A percentile compares a stretch with the other conserved stretches of the same genome.
Evolutionary conservation across 768 basidiomycete species (phyloP).

Genomic region (Pulveroboletus frians): DNA sequence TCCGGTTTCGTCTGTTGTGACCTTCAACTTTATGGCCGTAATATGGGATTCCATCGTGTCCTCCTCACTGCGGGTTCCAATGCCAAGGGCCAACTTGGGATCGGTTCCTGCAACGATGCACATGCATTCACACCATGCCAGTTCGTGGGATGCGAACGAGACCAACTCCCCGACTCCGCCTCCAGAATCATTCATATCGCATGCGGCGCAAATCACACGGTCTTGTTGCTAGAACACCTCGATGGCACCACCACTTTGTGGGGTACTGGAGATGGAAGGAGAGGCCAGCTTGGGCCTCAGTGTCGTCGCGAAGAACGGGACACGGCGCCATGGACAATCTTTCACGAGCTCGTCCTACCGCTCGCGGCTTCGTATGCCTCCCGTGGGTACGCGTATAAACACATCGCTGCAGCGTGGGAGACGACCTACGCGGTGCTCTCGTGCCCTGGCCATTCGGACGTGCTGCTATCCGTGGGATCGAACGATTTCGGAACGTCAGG

Average conservation of each 20-base stretch:
- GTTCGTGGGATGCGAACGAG: constrained; percentile 24
- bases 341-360: constrained; percentile 44
- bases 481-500: constrained; percentile 85
- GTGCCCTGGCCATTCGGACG: constrained; percentile 37
- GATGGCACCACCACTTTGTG: constrained; percentile 46
- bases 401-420: constrained; percentile 75
- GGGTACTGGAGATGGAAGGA: constrained; percentile 68
- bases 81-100: constrained; percentile 44
- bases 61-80: constrained; percentile 47
- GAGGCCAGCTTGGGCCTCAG: constrained; percentile 65
- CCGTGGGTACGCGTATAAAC: constrained; percentile 40
- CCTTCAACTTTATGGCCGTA: too few species aligned
- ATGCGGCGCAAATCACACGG: constrained; percentile 76
- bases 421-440: constrained; percentile 71
- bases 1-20: background rate
- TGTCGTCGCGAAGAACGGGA: constrained; percentile 17
- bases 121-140: constrained; percentile 35
- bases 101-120: constrained; percentile 35
- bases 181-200: constrained; percentile 46
- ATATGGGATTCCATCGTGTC: background rate
- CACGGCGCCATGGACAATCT: constrained; percentile 27
- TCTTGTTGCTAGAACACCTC: constrained; percentile 50
- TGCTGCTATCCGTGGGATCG: constrained; percentile 74
- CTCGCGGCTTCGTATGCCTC: constrained; percentile 28
- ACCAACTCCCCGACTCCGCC: constrained; percentile 23